Conservation (phyloP, 352 stramenopile genomes). For the Globisporangium abappressorium region DNA sequence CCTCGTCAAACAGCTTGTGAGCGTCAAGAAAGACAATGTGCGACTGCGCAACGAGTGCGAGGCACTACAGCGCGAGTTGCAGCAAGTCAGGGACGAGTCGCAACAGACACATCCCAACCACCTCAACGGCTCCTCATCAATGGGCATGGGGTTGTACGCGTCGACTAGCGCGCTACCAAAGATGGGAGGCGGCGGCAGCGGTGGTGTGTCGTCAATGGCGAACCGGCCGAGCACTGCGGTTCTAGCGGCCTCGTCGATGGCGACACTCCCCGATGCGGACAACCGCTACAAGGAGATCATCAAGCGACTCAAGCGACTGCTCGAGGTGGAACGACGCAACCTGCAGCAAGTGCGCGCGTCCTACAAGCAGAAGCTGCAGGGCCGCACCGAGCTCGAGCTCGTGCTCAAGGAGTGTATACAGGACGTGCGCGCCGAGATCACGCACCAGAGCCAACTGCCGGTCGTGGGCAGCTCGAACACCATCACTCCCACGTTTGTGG, state of each 20-base stretch:
- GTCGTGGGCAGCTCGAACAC: constrained; percentile 13
- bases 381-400: constrained; percentile 77
- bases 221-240: constrained; percentile 27
- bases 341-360: constrained; percentile 71
- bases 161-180: constrained; percentile 44
- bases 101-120: constrained; percentile 1
- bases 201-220: constrained; percentile 5
- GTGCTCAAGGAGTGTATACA: constrained; percentile 80
- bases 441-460: constrained; percentile 27
- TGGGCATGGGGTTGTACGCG: constrained; percentile 18
- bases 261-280: constrained; percentile 39
- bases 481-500: constrained; percentile 11
- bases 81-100: constrained; percentile 44
- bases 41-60: constrained; percentile 65
- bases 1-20: constrained; percentile 90
- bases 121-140: constrained; percentile 12
- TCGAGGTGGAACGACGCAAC: constrained; percentile 83
- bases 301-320: constrained; percentile 85
- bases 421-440: constrained; percentile 72
- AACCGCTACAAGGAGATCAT: constrained; percentile 92
- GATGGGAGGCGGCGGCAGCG: constrained; percentile 10
- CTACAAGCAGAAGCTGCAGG: constrained; percentile 74
- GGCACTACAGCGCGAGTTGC: constrained; percentile 45
- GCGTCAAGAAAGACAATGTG: constrained; percentile 91
- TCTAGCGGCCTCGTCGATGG: background rate